Evolutionary conservation across 345 rosid species (phyloP).

Genomic region (Euphorbia lathyris): DNA sequence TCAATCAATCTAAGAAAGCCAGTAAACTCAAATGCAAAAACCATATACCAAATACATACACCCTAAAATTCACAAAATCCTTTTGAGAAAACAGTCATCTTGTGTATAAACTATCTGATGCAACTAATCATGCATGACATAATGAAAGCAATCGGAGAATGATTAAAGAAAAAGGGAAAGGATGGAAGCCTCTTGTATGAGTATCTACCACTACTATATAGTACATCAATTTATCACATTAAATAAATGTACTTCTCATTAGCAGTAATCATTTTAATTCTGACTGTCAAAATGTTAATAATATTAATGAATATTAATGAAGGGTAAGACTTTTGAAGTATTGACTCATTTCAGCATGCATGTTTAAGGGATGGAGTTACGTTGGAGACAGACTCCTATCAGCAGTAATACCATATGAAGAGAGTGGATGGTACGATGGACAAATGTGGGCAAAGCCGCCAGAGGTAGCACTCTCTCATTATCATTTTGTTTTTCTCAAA

Average conservation of each 20-base stretch:
- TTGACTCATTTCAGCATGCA: constrained; percentile 3
- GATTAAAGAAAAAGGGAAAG: background rate
- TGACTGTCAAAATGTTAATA: background rate
- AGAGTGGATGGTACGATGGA: constrained; percentile 98
- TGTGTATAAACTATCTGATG: background rate
- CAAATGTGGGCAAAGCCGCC: constrained; percentile 99
- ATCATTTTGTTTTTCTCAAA: background rate
- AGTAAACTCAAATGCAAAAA: background rate
- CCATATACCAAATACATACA: background rate
- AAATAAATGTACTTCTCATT: background rate
- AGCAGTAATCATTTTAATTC: background rate
- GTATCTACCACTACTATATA: background rate
- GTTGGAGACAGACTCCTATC: constrained; percentile 93
- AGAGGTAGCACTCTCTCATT: constrained; percentile 48
- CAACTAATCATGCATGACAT: background rate
- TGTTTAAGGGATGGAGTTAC: constrained; percentile 89
- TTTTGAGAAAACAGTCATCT: background rate
- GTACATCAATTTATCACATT: background rate
- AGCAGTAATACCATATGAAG: constrained; percentile 93
- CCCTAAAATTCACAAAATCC: background rate
- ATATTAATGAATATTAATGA: too few relatives aligned
- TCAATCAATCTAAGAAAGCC: background rate
- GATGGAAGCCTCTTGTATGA: background rate
- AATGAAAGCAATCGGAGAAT: background rate
- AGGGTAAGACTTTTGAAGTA: background rate